phyloP scores from a whole-genome alignment of 2,329 filamentous ascomycete genomes.

The Neonectria neomacrospora region DNA sequence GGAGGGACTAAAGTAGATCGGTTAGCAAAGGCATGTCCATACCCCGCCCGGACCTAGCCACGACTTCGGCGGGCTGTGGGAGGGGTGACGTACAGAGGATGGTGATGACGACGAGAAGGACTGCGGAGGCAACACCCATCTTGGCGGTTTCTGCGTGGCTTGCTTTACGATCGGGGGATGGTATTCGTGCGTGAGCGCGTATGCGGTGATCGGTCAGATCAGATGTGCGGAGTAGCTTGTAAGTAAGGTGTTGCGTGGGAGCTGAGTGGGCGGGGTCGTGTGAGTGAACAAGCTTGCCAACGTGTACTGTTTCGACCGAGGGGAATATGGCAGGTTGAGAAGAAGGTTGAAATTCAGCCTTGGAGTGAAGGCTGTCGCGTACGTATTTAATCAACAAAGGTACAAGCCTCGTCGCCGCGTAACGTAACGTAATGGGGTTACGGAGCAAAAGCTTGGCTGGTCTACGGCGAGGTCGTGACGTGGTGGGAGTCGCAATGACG shows the following conservation, averaged over 20 bases:
- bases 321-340: constrained; percentile 1
- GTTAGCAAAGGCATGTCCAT: constrained; percentile 34
- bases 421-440: constrained; percentile 34
- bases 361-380: background rate
- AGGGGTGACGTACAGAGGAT: constrained; percentile 58
- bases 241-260: constrained; percentile 12
- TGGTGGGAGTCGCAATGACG: constrained; percentile 34
- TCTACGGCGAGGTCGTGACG: constrained; percentile 25
- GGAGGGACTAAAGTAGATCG: constrained; percentile 67
- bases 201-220: constrained; percentile 20
- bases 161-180: constrained; percentile 6
- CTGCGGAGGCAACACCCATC: constrained; percentile 62
- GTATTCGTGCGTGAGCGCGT: constrained; percentile 17
- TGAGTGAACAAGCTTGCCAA: constrained; percentile 1
- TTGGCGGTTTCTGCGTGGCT: constrained; percentile 39
- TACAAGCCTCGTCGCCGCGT: constrained; percentile 19
- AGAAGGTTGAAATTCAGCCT: background rate
- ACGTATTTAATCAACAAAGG: constrained; percentile 16
- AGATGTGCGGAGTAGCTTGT: constrained; percentile 5
- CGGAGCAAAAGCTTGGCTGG: background rate
- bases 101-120: constrained; percentile 64
- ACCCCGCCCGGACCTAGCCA: constrained; percentile 8
- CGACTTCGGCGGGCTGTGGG: background rate
- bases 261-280: constrained; percentile 16
- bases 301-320: constrained; percentile 11